Conservation (phyloP, 2,329 filamentous ascomycete genomes). For the Clonostachys rosea region DNA sequence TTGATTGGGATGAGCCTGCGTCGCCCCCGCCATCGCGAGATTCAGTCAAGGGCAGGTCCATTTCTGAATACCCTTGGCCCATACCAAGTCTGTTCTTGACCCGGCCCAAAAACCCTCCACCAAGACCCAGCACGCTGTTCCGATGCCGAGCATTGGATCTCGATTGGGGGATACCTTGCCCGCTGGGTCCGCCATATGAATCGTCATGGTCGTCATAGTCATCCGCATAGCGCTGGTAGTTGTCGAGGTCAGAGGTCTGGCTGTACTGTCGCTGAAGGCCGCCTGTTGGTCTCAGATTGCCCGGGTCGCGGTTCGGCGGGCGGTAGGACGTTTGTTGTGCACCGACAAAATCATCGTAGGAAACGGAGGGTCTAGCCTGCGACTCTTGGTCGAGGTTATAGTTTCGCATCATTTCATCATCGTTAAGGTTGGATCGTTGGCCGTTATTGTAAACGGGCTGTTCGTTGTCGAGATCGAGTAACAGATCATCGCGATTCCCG, state of each 20-base stretch:
- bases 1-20: conserved; percentile 31
- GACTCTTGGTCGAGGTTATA: conserved; percentile 67
- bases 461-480: conserved; percentile 71
- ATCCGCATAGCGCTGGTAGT: conserved; percentile 88
- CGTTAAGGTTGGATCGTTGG: conserved; percentile 72
- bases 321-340: conserved; percentile 20
- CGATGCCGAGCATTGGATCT: conserved; percentile 62
- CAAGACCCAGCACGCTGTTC: conserved; percentile 84
- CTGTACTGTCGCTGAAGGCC: conserved; percentile 51
- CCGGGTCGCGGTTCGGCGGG: background rate
- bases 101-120: conserved; percentile 80
- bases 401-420: conserved; percentile 73
- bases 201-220: conserved; percentile 78
- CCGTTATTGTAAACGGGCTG: conserved; percentile 70
- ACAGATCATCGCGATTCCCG: conserved; percentile 50
- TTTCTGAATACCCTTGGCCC: conserved; percentile 87
- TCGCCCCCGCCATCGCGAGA: conserved; percentile 25
- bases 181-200: conserved; percentile 58
- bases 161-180: conserved; percentile 41
- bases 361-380: conserved; percentile 74
- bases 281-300: conserved; percentile 20
- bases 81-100: conserved; percentile 91
- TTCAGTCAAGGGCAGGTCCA: conserved; percentile 94
- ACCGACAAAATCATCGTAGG: conserved; percentile 93
- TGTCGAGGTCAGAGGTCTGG: conserved; percentile 78